Evolutionary conservation across 2,329 filamentous ascomycete genomes (phyloP).

Genomic region (Aspergillus sclerotialis): DNA sequence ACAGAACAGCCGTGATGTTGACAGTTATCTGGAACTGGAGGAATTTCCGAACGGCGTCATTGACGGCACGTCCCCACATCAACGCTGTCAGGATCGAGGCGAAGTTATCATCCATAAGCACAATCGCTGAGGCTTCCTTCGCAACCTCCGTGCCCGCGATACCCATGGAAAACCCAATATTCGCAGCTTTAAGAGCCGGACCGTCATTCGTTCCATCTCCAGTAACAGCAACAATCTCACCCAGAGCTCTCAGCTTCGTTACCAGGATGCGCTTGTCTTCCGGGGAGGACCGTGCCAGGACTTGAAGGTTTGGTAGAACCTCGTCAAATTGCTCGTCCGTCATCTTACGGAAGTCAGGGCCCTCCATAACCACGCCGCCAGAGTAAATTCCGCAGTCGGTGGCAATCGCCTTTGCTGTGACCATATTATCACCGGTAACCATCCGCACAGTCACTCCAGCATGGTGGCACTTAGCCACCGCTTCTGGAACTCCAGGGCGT

Average conservation of each 20-base stretch:
- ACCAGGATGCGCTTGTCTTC: slow-evolving; percentile 59
- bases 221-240: slow-evolving; percentile 53
- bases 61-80: slow-evolving; percentile 59
- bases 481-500: slow-evolving; percentile 56
- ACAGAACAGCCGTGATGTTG: slow-evolving; percentile 78
- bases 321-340: slow-evolving; percentile 50
- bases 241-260: slow-evolving; percentile 48
- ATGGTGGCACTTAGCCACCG: slow-evolving; percentile 56
- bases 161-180: slow-evolving; percentile 60
- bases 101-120: slow-evolving; percentile 61
- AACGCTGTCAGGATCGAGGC: slow-evolving; percentile 55
- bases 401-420: slow-evolving; percentile 66
- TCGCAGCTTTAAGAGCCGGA: slow-evolving; percentile 54
- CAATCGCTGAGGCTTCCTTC: slow-evolving; percentile 58
- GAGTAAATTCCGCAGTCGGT: slow-evolving; percentile 60
- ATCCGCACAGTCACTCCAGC: slow-evolving; percentile 62
- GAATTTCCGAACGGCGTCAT: slow-evolving; percentile 60
- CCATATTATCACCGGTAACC: slow-evolving; percentile 62
- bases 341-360: slow-evolving; percentile 55
- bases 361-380: slow-evolving; percentile 59
- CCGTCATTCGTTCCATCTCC: slow-evolving; percentile 61
- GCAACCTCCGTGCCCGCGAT: slow-evolving; percentile 58
- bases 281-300: slow-evolving; percentile 56
- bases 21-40: slow-evolving; percentile 61
- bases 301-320: slow-evolving; percentile 51